Conservation (phyloP, 2,329 filamentous ascomycete species). For the Pyrenochaeta sp. region DNA sequence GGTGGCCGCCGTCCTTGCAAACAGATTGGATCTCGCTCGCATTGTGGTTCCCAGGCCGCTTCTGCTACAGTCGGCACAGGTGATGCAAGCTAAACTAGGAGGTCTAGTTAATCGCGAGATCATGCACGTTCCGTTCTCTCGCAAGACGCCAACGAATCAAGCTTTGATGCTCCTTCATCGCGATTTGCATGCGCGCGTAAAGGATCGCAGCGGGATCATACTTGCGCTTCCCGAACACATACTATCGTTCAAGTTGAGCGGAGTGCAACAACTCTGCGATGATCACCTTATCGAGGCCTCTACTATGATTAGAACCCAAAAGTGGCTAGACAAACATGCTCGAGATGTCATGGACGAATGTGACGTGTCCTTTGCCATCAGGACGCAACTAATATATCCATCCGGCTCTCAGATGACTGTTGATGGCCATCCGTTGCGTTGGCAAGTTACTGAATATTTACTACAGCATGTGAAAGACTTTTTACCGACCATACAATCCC, state of each 20-base stretch:
- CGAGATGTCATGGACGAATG: constrained; percentile 73
- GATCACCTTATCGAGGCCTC: constrained; percentile 52
- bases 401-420: constrained; percentile 52
- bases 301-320: constrained; percentile 61
- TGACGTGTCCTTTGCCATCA: constrained; percentile 54
- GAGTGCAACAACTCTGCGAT: constrained; percentile 65
- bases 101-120: constrained; percentile 63
- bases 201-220: constrained; percentile 61
- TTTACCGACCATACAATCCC: constrained; percentile 45
- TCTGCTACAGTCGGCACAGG: constrained; percentile 65
- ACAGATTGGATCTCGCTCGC: constrained; percentile 57
- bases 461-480: constrained; percentile 41
- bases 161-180: constrained; percentile 45
- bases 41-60: constrained; percentile 66
- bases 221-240: constrained; percentile 70
- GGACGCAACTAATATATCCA: constrained; percentile 56
- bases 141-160: constrained; percentile 54
- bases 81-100: constrained; percentile 64
- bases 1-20: constrained; percentile 57
- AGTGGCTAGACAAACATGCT: constrained; percentile 58
- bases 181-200: constrained; percentile 54
- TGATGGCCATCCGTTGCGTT: constrained; percentile 53
- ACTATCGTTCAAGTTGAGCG: constrained; percentile 71
- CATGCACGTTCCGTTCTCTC: constrained; percentile 66
- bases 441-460: constrained; percentile 49